These are phyloP conservation scores for Calycina herbarum DNA, from an alignment of 2,329 filamentous ascomycete genomes.

Conservation along the genomic window DNA sequence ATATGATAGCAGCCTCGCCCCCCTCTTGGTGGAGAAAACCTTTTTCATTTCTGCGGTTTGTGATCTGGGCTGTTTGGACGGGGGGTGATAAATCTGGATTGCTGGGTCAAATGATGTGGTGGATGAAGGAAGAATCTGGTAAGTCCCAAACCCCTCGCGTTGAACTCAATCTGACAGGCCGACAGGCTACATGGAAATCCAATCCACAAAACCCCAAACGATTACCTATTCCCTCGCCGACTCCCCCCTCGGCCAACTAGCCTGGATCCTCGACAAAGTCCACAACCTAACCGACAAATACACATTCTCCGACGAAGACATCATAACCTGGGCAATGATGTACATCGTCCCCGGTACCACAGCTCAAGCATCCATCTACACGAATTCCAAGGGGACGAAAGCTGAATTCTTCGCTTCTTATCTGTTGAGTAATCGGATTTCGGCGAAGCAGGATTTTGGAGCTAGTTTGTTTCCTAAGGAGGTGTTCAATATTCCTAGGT, in stretches of 20 bases:
- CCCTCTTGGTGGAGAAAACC: slow-evolving; percentile 25
- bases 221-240: slow-evolving; percentile 26
- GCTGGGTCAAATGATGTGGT: slow-evolving; percentile 24
- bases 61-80: slow-evolving; percentile 26
- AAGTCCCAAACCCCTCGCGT: not conserved
- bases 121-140: slow-evolving; percentile 22
- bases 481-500: slow-evolving; percentile 39
- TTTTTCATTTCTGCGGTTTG: slow-evolving; percentile 22
- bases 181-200: slow-evolving; percentile 27
- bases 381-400: slow-evolving; percentile 22
- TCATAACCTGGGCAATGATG: slow-evolving; percentile 62
- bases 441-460: slow-evolving; percentile 26
- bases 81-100: slow-evolving; percentile 20
- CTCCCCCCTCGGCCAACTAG: slow-evolving; percentile 27
- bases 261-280: slow-evolving; percentile 31
- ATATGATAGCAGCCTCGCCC: slow-evolving; percentile 27
- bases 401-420: slow-evolving; percentile 9
- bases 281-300: slow-evolving; percentile 40
- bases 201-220: slow-evolving; percentile 29
- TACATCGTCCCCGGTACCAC: slow-evolving; percentile 28
- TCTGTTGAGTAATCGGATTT: slow-evolving; percentile 11
- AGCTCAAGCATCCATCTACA: slow-evolving; percentile 26
- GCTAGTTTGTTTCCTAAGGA: slow-evolving; percentile 30
- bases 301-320: slow-evolving; percentile 71
- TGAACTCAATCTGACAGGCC: not conserved